Base-by-base conservation (phyloP, 1,284 basidiomycete species). In the Irpex sp. region DNA sequence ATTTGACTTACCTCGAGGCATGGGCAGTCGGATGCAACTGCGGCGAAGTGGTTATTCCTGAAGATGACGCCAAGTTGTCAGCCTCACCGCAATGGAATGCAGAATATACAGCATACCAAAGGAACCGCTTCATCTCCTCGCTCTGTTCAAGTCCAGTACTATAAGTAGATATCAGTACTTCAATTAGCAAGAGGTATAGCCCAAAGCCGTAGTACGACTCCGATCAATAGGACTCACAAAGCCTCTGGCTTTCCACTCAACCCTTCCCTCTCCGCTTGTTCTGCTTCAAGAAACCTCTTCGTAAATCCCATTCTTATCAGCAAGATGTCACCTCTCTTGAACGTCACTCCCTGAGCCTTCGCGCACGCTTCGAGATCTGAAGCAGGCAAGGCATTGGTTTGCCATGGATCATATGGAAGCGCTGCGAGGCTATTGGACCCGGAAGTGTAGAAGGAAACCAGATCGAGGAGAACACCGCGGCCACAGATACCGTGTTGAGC, bases 31-130 rank as follows among this genome's bases (percentile, higher is more conserved):
- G 87, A 88, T 2, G 88, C 89, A 47, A 91, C 72, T 3, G 89
- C 88, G 0, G 89, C 86, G 71, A 92, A 91, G 71, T 92, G 89
- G 70, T 91, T 88, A 74, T 92, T 81, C 90, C 89, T 91, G 63
- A 61, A 52, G 2, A 4, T 13, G 2, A 17, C 17, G 3, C 2
- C 26, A 26, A 26, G 26, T 3, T 26, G 26, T 26, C 26, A 26
- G 3, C 3, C 26, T 26, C 26, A 4, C 26, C 26, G 26, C 26
- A 26, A 26, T 4, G 26, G 26, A 26, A 26, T 4, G 15, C 40
- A 9, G 8, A 15, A 44, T 44, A 44, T 44, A 2, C 5, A 44
- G 15, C 58, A 8, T 37, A 86, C 87, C 88, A 90, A 34, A 89
- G 73, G 75, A 89, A 89, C 2, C 81, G 80, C 67, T 88, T 89